These are phyloP conservation scores for Metschnikowia koreensis DNA, from an alignment of 805 yeast genomes.

Conservation along the genomic window DNA sequence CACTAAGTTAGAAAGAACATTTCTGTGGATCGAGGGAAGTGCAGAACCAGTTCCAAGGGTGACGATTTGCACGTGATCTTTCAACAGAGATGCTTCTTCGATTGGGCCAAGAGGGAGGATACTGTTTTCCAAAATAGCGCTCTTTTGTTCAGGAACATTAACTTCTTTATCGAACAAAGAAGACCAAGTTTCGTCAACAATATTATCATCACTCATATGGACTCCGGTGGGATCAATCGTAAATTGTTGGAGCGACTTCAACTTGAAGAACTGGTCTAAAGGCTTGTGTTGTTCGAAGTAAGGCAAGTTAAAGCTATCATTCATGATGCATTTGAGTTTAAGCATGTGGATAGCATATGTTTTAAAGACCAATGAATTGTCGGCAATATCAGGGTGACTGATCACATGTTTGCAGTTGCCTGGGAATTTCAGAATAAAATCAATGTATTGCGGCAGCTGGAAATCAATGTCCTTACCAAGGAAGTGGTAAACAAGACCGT, in stretches of 20 bases:
- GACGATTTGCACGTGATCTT: conserved; percentile 60
- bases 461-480: conserved; percentile 61
- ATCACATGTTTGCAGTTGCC: conserved; percentile 55
- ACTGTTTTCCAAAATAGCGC: conserved; percentile 17
- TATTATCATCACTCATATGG: conserved; percentile 18
- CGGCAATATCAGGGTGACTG: conserved; percentile 66
- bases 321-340: conserved; percentile 55
- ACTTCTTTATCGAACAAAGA: conserved; percentile 30
- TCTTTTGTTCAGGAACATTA: conserved; percentile 12
- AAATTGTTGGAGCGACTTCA: conserved; percentile 34
- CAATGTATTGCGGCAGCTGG: conserved; percentile 38
- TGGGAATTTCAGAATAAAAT: conserved; percentile 57
- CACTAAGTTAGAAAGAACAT: conserved; percentile 78
- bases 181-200: conserved; percentile 25
- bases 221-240: conserved; percentile 25
- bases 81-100: conserved; percentile 22
- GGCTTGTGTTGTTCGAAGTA: conserved; percentile 22
- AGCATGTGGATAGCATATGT: conserved; percentile 53
- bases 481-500: conserved; percentile 69
- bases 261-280: conserved; percentile 15
- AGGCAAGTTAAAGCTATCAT: conserved; percentile 44
- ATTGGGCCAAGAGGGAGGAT: conserved; percentile 22
- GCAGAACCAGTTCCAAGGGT: conserved; percentile 95
- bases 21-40: conserved; percentile 77
- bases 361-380: conserved; percentile 58